These are phyloP conservation scores for Symbiodinium pilosum DNA, from an alignment of 73 alveolate species.

Conservation along the genomic window DNA sequence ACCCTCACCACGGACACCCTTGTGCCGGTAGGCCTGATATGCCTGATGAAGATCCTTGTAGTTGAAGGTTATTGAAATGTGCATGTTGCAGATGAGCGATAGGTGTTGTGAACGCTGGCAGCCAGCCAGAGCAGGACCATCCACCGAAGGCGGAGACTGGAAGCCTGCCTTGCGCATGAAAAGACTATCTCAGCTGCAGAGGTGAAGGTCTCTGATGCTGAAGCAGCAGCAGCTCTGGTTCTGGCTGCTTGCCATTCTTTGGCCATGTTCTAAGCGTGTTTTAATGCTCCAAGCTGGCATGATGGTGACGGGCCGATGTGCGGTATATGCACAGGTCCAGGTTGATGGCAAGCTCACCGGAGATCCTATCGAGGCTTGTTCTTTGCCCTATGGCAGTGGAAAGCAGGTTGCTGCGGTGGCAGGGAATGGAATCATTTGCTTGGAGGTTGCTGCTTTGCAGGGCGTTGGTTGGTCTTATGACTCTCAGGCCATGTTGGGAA, in stretches of 20 bases:
- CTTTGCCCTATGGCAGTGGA: neutral
- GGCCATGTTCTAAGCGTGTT: neutral
- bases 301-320: neutral
- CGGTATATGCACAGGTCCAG: constrained; percentile 26
- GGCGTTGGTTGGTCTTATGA: constrained; percentile 90
- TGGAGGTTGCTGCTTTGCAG: constrained; percentile 42
- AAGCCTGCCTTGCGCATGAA: neutral
- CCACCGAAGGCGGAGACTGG: constrained; percentile 50
- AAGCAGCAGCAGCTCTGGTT: constrained; percentile 66
- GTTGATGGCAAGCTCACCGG: constrained; percentile 78
- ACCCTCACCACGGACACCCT: constrained; percentile 99
- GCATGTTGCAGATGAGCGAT: neutral
- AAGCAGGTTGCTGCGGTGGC: neutral
- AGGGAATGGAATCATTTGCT: no score
- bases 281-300: neutral
- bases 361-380: constrained; percentile 51
- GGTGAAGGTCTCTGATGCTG: constrained; percentile 86
- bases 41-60: no score
- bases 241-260: constrained; percentile 93
- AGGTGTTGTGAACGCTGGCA: constrained; percentile 78
- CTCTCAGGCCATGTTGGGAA: neutral
- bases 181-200: neutral
- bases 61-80: neutral
- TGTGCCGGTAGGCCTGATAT: constrained; percentile 97
- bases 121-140: constrained; percentile 67